Evolutionary conservation across 139 green algal genomes (phyloP), one percentile per base, ranked within the genome.

Genomic region (Diplosphaera chodatii): DNA sequence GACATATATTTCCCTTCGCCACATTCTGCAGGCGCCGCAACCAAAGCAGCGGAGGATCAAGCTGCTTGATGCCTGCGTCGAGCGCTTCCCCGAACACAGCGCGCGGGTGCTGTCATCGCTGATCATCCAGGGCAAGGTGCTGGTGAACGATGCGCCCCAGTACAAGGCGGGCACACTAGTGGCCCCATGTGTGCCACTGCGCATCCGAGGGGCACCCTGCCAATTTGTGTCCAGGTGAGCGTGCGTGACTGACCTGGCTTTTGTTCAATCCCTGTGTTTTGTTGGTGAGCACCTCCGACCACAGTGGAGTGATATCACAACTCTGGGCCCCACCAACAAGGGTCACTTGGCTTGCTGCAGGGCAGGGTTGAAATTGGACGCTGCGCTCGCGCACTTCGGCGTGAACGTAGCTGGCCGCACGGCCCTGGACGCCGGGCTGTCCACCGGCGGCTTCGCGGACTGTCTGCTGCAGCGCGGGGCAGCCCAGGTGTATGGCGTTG

Each of bases 361-460:
- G 33, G 92, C 84, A 34, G 95, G 95, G 0, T 79, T 91, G 40
- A 99, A 99, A 83, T 84, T 99, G 63, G 95, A 99, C 66, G 84
- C 80, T 25, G 95, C 95, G 13, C 77, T 99, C 55, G 69, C 90
- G 20, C 75, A 91, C 29, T 98, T 95, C 70, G 72, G 67, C 18
- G 78, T 99, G 1, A 83, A 96, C 69, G 85, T 91, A 4, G 72
- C 48, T 3, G 94, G 90, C 4, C 74, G 87, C 27, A 77, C 80
- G 3, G 86, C 71, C 1, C 78, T 99, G 21, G 95, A 99, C 74
- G 84, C 91, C 37, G 95, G 95, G 0, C 82, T 98, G 34, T 97
- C 91, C 18, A 99, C 95, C 1, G 95, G 95, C 21, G 95, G 95
- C 63, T 99, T 99, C 81, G 92, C 94, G 48, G 94, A 99, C 79